A percentile compares a stretch with the other conserved stretches of the same genome.
phyloP scores from a whole-genome alignment of 2,329 filamentous ascomycete species.

The Teratosphaeria viscida region DNA sequence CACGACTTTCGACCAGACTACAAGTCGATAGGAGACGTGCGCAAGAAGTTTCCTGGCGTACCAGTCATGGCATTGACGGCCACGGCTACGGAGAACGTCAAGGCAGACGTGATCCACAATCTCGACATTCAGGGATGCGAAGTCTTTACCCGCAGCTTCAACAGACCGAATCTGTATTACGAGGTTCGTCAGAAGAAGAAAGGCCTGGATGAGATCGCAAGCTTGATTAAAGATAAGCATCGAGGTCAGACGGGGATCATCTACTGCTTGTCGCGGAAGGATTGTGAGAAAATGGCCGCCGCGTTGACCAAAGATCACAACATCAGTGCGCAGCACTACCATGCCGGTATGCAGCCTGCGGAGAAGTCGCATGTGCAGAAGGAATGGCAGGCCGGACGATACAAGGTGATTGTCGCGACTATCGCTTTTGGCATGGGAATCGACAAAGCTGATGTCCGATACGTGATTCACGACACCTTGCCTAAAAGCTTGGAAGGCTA shows the following conservation, averaged over 20 bases:
- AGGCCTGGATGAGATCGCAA: constrained; percentile 45
- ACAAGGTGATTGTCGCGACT: constrained; percentile 89
- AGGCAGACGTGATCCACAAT: constrained; percentile 82
- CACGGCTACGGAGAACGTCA: constrained; percentile 88
- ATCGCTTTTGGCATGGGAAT: constrained; percentile 99
- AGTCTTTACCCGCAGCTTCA: constrained; percentile 86
- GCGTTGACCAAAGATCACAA: constrained; percentile 50
- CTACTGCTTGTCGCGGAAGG: constrained; percentile 79
- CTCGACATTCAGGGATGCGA: constrained; percentile 71
- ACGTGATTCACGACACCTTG: constrained; percentile 85
- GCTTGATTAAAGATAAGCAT: constrained; percentile 62
- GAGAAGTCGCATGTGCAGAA: constrained; percentile 64
- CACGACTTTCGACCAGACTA: constrained; percentile 97
- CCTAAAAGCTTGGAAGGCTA: constrained; percentile 96
- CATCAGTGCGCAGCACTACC: constrained; percentile 74
- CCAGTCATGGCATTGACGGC: constrained; percentile 93
- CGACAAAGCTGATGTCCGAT: constrained; percentile 92
- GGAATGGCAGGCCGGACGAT: constrained; percentile 68
- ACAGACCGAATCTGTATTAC: constrained; percentile 88
- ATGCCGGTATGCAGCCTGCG: constrained; percentile 61
- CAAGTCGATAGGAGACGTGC: constrained; percentile 68
- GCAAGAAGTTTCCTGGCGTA: constrained; percentile 62
- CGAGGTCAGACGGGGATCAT: constrained; percentile 72
- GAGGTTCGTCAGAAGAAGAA: constrained; percentile 64
- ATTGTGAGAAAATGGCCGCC: constrained; percentile 68